Conservation (phyloP, 2,329 filamentous ascomycete genomes). For the Beauveria pseudobassiana region DNA sequence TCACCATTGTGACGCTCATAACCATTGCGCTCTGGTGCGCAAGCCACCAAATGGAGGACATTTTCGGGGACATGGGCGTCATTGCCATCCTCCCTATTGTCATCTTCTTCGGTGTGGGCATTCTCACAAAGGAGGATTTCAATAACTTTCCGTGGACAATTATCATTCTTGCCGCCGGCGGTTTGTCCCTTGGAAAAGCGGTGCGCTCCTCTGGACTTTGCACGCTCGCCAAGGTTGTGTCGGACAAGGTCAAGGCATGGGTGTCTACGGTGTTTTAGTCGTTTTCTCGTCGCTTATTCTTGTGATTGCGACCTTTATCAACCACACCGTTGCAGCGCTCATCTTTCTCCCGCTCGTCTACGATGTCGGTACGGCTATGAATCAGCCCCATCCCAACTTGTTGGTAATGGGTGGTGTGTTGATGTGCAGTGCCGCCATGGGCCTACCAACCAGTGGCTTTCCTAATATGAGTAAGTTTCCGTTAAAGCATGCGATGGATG, state of each 20-base stretch:
- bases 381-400: constrained; percentile 84
- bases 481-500: constrained; percentile 5
- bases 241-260: constrained; percentile 67
- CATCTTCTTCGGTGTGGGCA: constrained; percentile 92
- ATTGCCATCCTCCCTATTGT: constrained; percentile 94
- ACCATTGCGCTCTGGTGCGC: constrained; percentile 93
- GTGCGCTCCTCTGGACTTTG: constrained; percentile 89
- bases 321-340: constrained; percentile 89
- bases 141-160: constrained; percentile 99
- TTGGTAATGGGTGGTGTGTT: constrained; percentile 91
- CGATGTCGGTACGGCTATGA: constrained; percentile 78
- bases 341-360: constrained; percentile 89
- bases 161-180: constrained; percentile 93
- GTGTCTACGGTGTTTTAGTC: constrained; percentile 76
- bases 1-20: constrained; percentile 69
- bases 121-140: constrained; percentile 97
- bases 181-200: constrained; percentile 84
- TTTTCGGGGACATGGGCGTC: constrained; percentile 97
- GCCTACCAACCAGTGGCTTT: constrained; percentile 88
- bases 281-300: constrained; percentile 81
- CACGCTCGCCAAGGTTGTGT: constrained; percentile 76
- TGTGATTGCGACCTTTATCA: constrained; percentile 95
- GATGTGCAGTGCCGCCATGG: constrained; percentile 98
- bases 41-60: constrained; percentile 74
- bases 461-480: constrained; percentile 92